These are phyloP conservation scores for Vitis hybrid DNA, from an alignment of 177 flowering plant genomes.

Conservation along the genomic window DNA sequence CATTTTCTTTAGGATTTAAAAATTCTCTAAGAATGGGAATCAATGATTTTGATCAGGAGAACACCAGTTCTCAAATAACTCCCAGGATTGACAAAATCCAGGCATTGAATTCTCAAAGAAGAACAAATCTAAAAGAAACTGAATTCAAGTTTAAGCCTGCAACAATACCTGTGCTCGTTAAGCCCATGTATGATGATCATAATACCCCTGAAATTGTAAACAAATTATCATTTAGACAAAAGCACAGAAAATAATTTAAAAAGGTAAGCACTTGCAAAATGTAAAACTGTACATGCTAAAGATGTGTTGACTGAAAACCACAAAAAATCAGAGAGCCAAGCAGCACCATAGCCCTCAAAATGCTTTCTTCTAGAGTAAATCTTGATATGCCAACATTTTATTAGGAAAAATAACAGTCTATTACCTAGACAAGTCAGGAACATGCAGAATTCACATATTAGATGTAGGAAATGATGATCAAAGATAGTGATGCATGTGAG, in stretches of 20 bases:
- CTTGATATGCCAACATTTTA: slow-evolving; percentile 12
- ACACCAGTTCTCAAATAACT: too few relatives aligned
- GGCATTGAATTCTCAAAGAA: too few relatives aligned
- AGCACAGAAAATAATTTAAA: neutral
- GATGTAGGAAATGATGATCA: neutral
- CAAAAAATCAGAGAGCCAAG: slow-evolving; percentile 5
- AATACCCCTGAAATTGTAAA: slow-evolving; percentile 71
- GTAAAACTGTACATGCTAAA: slow-evolving; percentile 2
- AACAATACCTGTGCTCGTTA: slow-evolving; percentile 87
- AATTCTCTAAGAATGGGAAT: too few relatives aligned
- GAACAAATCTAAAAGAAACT: neutral
- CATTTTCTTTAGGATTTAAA: too few relatives aligned
- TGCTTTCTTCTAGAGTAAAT: neutral
- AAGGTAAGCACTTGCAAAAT: neutral
- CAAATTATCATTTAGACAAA: slow-evolving; percentile 5
- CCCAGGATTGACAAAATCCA: neutral
- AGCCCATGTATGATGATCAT: slow-evolving; percentile 92
- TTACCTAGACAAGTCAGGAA: neutral
- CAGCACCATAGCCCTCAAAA: slow-evolving; percentile 6
- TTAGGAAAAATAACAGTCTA: neutral
- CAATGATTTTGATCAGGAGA: too few relatives aligned
- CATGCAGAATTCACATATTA: too few relatives aligned
- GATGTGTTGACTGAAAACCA: slow-evolving; percentile 4
- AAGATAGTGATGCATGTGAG: neutral
- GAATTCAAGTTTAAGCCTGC: neutral